phyloP scores from a whole-genome alignment of 2,329 filamentous ascomycete genomes.

The Paramyrothecium sp. region DNA sequence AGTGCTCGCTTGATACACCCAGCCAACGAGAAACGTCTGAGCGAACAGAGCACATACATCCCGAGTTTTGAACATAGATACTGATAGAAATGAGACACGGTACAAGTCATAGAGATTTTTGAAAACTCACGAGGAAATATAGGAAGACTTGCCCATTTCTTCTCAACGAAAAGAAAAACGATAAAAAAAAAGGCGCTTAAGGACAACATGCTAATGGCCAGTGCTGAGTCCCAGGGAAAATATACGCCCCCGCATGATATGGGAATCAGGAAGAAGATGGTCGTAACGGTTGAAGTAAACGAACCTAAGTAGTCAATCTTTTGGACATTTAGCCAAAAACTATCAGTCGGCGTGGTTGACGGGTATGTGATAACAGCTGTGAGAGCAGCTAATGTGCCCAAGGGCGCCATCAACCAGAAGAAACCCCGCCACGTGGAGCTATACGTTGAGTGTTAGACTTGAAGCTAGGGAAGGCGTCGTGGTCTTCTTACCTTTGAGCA shows the following conservation, averaged over 20 bases:
- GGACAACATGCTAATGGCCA: conserved; percentile 1
- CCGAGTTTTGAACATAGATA: background rate
- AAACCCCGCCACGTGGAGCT: conserved; percentile 41
- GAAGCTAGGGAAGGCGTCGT: too few relatives aligned
- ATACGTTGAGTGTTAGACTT: too few relatives aligned
- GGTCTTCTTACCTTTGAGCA: conserved; percentile 24
- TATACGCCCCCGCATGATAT: conserved; percentile 34
- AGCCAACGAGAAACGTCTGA: conserved; percentile 61
- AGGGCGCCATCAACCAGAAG: conserved; percentile 49
- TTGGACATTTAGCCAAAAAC: conserved; percentile 43
- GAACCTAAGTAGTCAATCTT: conserved; percentile 61
- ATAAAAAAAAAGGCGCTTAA: background rate
- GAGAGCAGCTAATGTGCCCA: conserved; percentile 42
- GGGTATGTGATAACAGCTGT: conserved; percentile 48
- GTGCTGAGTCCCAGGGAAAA: background rate
- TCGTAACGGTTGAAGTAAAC: conserved; percentile 50
- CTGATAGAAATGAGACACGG: background rate
- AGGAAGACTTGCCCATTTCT: conserved; percentile 62
- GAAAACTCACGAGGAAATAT: conserved; percentile 57
- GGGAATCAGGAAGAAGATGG: conserved; percentile 61
- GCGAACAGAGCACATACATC: too few relatives aligned
- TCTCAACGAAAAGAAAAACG: background rate
- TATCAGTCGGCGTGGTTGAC: conserved; percentile 46
- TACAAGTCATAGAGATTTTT: too few relatives aligned
- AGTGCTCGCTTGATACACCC: conserved; percentile 56